These are phyloP conservation scores for Senecio squalidus DNA, from an alignment of 140 eudicot genomes.

Conservation along the genomic window DNA sequence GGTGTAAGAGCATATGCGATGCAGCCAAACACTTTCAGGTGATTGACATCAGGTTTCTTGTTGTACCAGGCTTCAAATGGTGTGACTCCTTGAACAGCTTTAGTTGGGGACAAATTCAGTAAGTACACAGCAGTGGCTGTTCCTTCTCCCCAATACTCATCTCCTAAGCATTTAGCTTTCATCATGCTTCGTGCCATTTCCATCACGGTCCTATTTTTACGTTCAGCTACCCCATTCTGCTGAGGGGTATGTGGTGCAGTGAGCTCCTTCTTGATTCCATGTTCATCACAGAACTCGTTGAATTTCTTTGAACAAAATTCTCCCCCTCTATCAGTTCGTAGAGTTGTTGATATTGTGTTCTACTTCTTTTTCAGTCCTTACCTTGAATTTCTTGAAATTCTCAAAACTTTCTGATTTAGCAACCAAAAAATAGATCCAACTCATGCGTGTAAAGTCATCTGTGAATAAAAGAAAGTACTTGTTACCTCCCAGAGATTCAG, in stretches of 20 bases:
- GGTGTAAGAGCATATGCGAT: slow-evolving; percentile 1
- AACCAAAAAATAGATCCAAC: not conserved
- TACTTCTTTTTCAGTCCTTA: not conserved
- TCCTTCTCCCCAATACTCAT: too few relatives aligned
- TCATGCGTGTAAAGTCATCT: not conserved
- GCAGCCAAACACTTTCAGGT: not conserved
- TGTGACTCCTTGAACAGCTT: not conserved
- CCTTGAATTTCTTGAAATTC: not conserved
- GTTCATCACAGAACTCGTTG: not conserved
- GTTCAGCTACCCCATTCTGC: slow-evolving; percentile 4
- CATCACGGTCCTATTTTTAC: not conserved
- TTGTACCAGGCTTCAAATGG: slow-evolving; percentile 7
- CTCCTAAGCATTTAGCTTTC: not conserved
- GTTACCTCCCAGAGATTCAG: not conserved
- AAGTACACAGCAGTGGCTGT: too few relatives aligned
- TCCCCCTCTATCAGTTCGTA: slow-evolving; percentile 1
- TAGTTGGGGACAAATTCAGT: not conserved
- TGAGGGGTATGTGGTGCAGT: slow-evolving; percentile 5
- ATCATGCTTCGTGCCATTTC: not conserved
- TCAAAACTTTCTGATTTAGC: slow-evolving; percentile 1
- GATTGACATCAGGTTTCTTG: not conserved
- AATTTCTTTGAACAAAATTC: not conserved
- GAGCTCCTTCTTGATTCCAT: not conserved
- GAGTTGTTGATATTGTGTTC: not conserved
- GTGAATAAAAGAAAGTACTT: not conserved